A percentile compares a stretch with the other conserved stretches of the same genome.
These are phyloP conservation scores for Pythium insidiosum DNA, from an alignment of 352 stramenopile genomes.

Conservation along the genomic window DNA sequence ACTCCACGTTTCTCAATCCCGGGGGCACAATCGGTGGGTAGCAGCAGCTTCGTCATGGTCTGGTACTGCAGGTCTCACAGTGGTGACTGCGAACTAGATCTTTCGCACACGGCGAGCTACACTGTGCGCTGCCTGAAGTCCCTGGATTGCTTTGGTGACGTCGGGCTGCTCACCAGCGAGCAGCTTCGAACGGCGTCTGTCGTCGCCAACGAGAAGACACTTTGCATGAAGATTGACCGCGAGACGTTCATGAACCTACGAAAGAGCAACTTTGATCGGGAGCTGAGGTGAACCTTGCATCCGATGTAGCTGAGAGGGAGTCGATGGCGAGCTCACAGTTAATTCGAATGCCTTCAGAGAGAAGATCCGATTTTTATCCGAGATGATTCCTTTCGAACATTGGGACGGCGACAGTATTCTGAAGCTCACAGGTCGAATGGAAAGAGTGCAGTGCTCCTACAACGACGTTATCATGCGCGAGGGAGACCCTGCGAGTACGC, in stretches of 20 bases:
- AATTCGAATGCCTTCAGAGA: constrained; percentile 32
- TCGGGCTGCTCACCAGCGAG: constrained; percentile 45
- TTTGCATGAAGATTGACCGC: constrained; percentile 68
- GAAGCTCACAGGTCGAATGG: constrained; percentile 47
- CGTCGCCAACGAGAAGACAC: constrained; percentile 49
- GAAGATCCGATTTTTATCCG: constrained; percentile 54
- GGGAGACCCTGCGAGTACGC: constrained; percentile 44
- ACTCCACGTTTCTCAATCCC: constrained; percentile 58
- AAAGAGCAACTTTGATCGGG: constrained; percentile 38
- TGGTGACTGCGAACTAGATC: too few relatives aligned
- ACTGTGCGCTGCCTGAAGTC: constrained; percentile 53
- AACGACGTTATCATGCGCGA: constrained; percentile 57
- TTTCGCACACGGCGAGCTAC: constrained; percentile 38
- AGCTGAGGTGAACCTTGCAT: constrained; percentile 37
- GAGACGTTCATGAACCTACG: constrained; percentile 53
- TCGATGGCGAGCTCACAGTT: neutral
- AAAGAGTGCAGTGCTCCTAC: constrained; percentile 47
- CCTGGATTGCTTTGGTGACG: constrained; percentile 66
- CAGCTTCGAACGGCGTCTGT: constrained; percentile 58
- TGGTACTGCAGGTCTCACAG: too few relatives aligned
- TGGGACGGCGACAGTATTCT: constrained; percentile 57
- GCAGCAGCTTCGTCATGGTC: neutral
- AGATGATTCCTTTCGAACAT: constrained; percentile 37
- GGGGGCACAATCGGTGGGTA: constrained; percentile 30
- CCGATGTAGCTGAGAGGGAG: too few relatives aligned